phyloP scores from a whole-genome alignment of 768 basidiomycete species.

The Lactarius akahatsu region DNA sequence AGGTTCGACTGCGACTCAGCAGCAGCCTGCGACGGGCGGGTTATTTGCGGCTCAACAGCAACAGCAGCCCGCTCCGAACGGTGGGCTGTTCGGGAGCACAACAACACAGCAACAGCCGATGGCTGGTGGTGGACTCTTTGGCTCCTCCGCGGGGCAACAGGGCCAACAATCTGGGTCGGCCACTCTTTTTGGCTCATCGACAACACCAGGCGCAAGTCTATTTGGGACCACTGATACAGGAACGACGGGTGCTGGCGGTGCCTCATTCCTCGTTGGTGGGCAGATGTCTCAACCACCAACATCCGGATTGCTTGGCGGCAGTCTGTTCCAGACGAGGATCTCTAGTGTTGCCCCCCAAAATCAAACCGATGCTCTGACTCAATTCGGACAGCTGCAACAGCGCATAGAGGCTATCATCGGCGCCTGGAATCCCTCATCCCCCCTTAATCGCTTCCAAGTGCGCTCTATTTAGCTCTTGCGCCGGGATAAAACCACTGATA shows the following conservation, averaged over 20 bases:
- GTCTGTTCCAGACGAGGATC: conserved; percentile 32
- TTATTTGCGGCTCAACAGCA: conserved; percentile 32
- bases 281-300: conserved; percentile 22
- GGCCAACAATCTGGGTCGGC: conserved; percentile 12
- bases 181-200: conserved; percentile 17
- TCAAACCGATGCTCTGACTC: conserved; percentile 59
- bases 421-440: conserved; percentile 69
- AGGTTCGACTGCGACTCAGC: conserved; percentile 21
- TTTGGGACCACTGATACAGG: conserved; percentile 2
- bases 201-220: background rate
- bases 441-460: conserved; percentile 81
- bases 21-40: conserved; percentile 23
- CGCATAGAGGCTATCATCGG: conserved; percentile 62
- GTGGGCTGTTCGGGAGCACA: conserved; percentile 32
- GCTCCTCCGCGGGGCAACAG: conserved; percentile 8
- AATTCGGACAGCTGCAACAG: conserved; percentile 53
- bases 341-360: conserved; percentile 42
- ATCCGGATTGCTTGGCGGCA: conserved; percentile 30
- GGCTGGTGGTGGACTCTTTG: conserved; percentile 20
- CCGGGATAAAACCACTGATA: background rate
- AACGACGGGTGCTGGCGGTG: background rate
- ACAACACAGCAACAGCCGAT: conserved; percentile 14
- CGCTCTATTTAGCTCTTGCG: conserved; percentile 26
- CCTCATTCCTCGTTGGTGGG: conserved; percentile 14
- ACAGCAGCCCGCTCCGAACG: conserved; percentile 18